Percentiles rank a stretch among this genome's conserved stretches.
Evolutionary conservation across 495 filamentous ascomycete genomes (phyloP).

Genomic region (Hapsidospora chrysogenum): DNA sequence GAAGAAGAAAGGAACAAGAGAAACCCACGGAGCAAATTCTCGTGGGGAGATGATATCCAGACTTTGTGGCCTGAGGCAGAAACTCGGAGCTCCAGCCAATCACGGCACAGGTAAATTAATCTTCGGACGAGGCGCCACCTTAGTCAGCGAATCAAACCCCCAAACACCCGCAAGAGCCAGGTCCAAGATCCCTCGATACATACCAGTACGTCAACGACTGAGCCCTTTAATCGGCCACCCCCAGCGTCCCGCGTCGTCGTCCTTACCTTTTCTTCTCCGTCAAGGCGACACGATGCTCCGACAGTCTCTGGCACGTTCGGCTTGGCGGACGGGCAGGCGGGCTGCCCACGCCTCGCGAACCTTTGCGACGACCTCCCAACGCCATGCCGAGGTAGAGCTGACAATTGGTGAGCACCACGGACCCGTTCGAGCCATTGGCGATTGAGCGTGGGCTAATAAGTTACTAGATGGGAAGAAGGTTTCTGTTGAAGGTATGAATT

Average conservation of each 20-base stretch:
- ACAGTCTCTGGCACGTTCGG: constrained; percentile 71
- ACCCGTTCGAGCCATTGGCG: constrained; percentile 4
- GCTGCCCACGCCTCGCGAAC: constrained; percentile 46
- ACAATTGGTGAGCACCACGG: constrained; percentile 56
- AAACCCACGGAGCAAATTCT: no score
- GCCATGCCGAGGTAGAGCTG: constrained; percentile 81
- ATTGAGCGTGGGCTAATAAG: constrained; percentile 12
- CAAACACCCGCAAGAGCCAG: constrained; percentile 4
- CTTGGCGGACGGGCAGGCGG: constrained; percentile 59
- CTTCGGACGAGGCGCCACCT: neutral
- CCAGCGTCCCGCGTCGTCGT: constrained; percentile 9
- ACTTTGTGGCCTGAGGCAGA: constrained; percentile 2
- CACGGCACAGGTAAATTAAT: constrained; percentile 5
- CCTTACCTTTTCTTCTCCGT: constrained; percentile 21
- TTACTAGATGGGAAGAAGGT: constrained; percentile 82
- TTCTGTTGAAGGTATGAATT: constrained; percentile 68
- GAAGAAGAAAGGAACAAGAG: constrained; percentile 25
- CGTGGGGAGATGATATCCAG: constrained; percentile 3
- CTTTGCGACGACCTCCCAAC: constrained; percentile 56
- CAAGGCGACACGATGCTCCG: constrained; percentile 64
- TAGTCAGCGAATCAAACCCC: constrained; percentile 4
- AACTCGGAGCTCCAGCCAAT: constrained; percentile 5
- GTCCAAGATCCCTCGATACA: neutral
- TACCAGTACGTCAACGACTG: constrained; percentile 5
- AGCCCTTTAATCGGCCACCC: constrained; percentile 12